phyloP scores from a whole-genome alignment of 176 grass and related monocot genomes.

The Chrysopogon serrulatus region DNA sequence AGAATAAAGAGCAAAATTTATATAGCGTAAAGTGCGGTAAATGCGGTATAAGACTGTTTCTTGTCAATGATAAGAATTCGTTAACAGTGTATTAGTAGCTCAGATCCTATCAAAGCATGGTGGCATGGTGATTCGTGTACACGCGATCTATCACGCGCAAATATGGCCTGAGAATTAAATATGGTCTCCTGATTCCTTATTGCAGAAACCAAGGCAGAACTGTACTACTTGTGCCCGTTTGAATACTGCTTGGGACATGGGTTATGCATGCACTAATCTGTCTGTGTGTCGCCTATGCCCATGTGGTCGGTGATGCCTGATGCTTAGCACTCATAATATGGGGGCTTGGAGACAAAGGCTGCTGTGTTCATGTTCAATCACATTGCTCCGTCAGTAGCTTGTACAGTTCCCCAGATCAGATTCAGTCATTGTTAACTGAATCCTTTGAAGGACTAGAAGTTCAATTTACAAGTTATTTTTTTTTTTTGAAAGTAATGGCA shows the following conservation, averaged over 20 bases:
- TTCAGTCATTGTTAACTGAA: conserved; percentile 26
- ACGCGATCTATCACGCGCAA: conserved; percentile 11
- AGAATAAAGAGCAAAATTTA: conserved; percentile 33
- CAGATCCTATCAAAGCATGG: conserved; percentile 24
- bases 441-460: not conserved
- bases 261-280: conserved; percentile 32
- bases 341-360: conserved; percentile 44
- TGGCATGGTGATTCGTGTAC: not conserved
- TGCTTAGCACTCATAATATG: conserved; percentile 19
- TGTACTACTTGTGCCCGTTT: conserved; percentile 43
- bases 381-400: conserved; percentile 26
- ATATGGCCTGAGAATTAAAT: conserved; percentile 17
- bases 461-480: not conserved
- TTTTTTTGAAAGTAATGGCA: too few species aligned
- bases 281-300: conserved; percentile 18
- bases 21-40: not conserved
- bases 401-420: conserved; percentile 19
- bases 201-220: conserved; percentile 34
- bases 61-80: conserved; percentile 14
- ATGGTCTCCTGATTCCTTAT: conserved; percentile 37
- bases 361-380: conserved; percentile 42
- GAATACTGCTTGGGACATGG: conserved; percentile 40
- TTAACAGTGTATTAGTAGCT: conserved; percentile 15
- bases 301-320: conserved; percentile 32
- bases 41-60: conserved; percentile 13